Evolutionary conservation across 1,284 basidiomycete genomes (phyloP), one percentile per base, ranked within the genome.

Genomic region (Leucoagaricus sp.): DNA sequence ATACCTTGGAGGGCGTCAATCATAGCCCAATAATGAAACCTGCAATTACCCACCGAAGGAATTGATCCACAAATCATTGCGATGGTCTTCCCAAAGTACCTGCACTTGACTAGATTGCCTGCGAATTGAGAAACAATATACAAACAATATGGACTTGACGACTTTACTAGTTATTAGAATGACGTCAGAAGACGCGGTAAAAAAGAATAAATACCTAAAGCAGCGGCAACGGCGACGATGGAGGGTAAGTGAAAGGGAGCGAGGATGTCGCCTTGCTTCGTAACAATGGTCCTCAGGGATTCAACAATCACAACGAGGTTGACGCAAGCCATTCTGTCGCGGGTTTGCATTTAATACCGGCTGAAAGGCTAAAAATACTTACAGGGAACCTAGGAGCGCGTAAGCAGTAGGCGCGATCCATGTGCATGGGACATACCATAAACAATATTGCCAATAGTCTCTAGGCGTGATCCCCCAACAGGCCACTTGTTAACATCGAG

Each of bases 71-170:
- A 96, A 70, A 66, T 96, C 94, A 64, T 96, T 96, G 59, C 93
- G 78, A 65, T 98, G 96, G 68, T 98, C 96, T 70, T 97, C 93
- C 91, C 94, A 98, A 23, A 98, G 82, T 4, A 98, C 87, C 54
- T 87, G 85, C 1, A 99, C 94, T 70, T 99, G 96, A 63, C 90
- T 94, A 7, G 91, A 94, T 60, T 84, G 85, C 40, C 81, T 81
- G 40, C 92, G 85, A 52, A 96, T 80, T 2, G 90, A 82, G 63
- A 78, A 85, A 71, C 94, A 96, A 73, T 96, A 96, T 4, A 95
- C 42, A 74, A 97, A 98, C 40, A 99, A 81, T 0, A 86, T 31
- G 41, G 94, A 80, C 72, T 99, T 99, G 63, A 92, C 87, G 44
- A 80, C 91, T 94, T 65, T 6, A 41, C 25, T 10, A 49, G 45